A percentile compares a stretch with the other conserved stretches of the same genome.
Evolutionary conservation across 176 grass and related monocot genomes (phyloP).

Genomic region (Ananas comosus): DNA sequence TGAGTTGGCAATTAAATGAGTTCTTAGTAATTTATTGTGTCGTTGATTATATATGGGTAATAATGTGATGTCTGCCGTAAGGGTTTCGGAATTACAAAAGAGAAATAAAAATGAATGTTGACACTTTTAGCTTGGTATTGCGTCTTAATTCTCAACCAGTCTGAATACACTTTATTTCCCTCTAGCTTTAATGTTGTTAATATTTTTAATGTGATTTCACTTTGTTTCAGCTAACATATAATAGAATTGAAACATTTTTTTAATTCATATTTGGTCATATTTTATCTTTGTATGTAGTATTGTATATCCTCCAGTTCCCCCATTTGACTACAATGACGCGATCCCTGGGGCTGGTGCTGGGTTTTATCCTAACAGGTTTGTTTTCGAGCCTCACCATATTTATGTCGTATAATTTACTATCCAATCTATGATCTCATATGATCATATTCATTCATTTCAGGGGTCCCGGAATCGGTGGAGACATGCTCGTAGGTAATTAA

Average conservation of each 20-base stretch:
- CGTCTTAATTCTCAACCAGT: not conserved
- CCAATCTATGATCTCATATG: not conserved
- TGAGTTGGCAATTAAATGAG: too few relatives aligned
- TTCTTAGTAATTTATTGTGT: too few relatives aligned
- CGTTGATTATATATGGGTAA: too few relatives aligned
- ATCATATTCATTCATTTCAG: conserved; percentile 35
- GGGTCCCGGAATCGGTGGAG: conserved; percentile 42
- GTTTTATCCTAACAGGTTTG: conserved; percentile 70
- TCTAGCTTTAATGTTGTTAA: too few relatives aligned
- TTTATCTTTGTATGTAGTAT: conserved; percentile 3
- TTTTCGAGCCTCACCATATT: not conserved
- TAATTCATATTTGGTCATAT: not conserved
- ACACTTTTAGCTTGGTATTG: not conserved
- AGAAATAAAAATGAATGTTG: not conserved
- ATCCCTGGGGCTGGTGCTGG: conserved; percentile 69
- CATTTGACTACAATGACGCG: conserved; percentile 52
- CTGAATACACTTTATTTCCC: not conserved
- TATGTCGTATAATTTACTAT: not conserved
- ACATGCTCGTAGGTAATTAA: conserved; percentile 76
- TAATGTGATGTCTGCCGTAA: too few relatives aligned
- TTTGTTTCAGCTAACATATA: not conserved
- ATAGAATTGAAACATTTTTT: not conserved
- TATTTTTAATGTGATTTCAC: not conserved
- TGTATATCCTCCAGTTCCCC: conserved; percentile 56
- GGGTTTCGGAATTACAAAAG: too few relatives aligned